Evolutionary conservation across 2,329 filamentous ascomycete genomes (phyloP).

Genomic region (Microcyclosporella mali): DNA sequence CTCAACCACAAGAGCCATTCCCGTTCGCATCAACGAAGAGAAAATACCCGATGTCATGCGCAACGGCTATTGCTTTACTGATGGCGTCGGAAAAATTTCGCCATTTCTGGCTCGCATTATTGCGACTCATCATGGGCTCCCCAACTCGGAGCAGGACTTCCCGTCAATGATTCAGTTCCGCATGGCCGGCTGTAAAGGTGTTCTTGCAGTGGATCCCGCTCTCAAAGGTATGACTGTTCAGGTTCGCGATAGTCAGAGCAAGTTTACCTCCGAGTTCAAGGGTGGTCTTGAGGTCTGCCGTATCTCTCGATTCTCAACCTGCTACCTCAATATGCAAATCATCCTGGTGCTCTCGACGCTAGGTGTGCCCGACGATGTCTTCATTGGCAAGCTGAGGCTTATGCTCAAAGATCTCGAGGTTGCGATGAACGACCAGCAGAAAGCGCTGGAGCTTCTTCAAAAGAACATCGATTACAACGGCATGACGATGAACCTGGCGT

Average conservation of each 20-base stretch:
- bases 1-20: constrained; percentile 77
- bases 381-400: constrained; percentile 58
- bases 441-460: constrained; percentile 62
- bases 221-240: constrained; percentile 62
- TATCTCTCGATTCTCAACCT: constrained; percentile 66
- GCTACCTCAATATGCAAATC: constrained; percentile 82
- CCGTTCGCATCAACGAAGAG: constrained; percentile 52
- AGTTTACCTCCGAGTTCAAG: constrained; percentile 67
- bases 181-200: constrained; percentile 85
- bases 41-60: constrained; percentile 64
- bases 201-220: constrained; percentile 65
- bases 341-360: constrained; percentile 78
- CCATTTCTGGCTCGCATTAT: constrained; percentile 67
- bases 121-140: constrained; percentile 60
- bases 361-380: constrained; percentile 62
- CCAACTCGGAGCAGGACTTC: constrained; percentile 42
- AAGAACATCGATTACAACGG: constrained; percentile 81
- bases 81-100: constrained; percentile 93
- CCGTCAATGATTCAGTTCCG: constrained; percentile 90
- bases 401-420: constrained; percentile 64
- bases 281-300: constrained; percentile 77
- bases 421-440: constrained; percentile 60
- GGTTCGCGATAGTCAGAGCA: constrained; percentile 78
- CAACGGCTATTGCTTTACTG: constrained; percentile 70
- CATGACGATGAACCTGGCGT: constrained; percentile 65